Conservation (phyloP, 176 grass and related monocot genomes). For the Carex cristatella region DNA sequence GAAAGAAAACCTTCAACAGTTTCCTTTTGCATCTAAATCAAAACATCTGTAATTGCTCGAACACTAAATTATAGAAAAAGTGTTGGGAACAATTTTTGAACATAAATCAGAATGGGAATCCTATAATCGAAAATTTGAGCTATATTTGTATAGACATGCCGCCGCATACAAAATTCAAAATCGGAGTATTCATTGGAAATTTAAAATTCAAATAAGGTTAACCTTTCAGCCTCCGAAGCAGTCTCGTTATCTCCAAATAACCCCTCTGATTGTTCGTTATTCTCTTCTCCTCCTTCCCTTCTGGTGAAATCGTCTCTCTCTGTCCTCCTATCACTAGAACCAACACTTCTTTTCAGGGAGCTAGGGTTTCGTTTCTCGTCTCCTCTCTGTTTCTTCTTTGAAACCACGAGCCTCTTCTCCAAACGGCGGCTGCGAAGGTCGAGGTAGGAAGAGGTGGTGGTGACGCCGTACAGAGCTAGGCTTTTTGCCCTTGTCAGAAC, state of each 20-base stretch:
- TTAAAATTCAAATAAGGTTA: not conserved
- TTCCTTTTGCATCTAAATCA: not conserved
- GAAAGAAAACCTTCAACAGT: not conserved
- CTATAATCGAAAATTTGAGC: not conserved
- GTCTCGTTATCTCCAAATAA: not conserved
- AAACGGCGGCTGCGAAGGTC: slow-evolving; percentile 40
- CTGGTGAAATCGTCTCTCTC: not conserved
- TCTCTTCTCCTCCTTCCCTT: not conserved
- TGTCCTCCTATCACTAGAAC: not conserved
- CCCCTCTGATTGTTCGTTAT: not conserved
- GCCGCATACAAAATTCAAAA: not conserved
- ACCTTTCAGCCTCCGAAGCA: not conserved
- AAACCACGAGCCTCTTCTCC: slow-evolving; percentile 6
- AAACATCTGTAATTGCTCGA: not conserved
- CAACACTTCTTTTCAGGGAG: not conserved
- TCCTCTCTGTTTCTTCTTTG: not conserved
- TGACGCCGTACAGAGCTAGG: not conserved
- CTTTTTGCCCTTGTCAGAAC: not conserved
- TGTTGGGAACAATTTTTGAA: not conserved
- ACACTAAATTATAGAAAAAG: not conserved
- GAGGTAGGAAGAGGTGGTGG: slow-evolving; percentile 27
- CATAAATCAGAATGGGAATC: not conserved
- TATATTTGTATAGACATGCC: not conserved
- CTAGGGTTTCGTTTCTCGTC: slow-evolving; percentile 5
- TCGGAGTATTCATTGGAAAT: not conserved